phyloP scores from a whole-genome alignment of 2,329 filamentous ascomycete species.

The Trichoderma gracile region DNA sequence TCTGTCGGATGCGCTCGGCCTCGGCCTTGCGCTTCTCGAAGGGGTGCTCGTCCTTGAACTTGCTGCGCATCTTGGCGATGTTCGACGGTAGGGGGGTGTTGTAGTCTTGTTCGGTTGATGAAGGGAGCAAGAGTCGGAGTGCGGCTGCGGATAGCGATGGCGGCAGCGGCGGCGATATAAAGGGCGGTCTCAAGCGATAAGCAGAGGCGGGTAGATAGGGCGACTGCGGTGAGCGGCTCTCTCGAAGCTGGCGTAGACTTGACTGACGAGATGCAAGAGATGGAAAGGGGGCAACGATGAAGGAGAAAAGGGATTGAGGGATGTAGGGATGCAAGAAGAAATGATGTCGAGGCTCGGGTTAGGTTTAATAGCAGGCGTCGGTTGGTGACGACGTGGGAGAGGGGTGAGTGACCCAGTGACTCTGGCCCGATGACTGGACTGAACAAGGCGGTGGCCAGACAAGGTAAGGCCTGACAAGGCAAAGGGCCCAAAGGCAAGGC shows the following conservation, averaged over 20 bases:
- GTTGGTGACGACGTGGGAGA: constrained; percentile 24
- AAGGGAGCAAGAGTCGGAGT: too few relatives aligned
- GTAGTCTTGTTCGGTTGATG: not conserved
- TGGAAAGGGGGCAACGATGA: constrained; percentile 20
- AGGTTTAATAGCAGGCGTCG: constrained; percentile 18
- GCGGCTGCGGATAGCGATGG: not conserved
- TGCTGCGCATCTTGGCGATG: constrained; percentile 80
- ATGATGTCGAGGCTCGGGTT: constrained; percentile 24
- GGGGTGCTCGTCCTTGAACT: constrained; percentile 99
- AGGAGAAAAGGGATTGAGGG: constrained; percentile 22
- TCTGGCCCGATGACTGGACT: constrained; percentile 26
- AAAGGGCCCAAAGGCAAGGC: constrained; percentile 28
- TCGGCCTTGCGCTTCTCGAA: constrained; percentile 99
- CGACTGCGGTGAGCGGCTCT: not conserved
- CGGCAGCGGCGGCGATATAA: constrained; percentile 1
- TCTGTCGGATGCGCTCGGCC: constrained; percentile 98
- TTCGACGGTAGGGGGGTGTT: not conserved
- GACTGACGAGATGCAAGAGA: not conserved
- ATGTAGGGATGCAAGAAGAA: constrained; percentile 27
- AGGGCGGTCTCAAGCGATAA: not conserved
- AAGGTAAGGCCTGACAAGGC: constrained; percentile 26
- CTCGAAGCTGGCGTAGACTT: not conserved
- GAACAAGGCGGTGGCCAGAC: constrained; percentile 31
- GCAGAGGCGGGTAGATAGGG: not conserved
- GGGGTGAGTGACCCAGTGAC: constrained; percentile 25